Conservation (phyloP, 2,329 filamentous ascomycete species). For the Cladosporium halotolerans region DNA sequence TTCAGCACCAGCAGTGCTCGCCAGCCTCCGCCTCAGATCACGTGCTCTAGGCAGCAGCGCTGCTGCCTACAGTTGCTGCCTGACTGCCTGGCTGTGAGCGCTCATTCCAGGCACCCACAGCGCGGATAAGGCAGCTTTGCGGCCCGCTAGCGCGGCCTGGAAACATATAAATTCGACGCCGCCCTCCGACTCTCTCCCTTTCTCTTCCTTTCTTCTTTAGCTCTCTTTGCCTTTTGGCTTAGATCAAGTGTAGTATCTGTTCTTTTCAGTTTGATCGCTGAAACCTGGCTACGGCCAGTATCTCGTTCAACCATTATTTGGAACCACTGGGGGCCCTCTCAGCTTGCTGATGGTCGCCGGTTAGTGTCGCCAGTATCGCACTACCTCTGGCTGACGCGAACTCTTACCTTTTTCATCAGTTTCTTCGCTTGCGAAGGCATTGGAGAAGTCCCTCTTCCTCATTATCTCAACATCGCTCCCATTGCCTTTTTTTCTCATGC, state of each 20-base stretch:
- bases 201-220: not conserved
- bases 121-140: no score
- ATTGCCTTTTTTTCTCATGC: no score
- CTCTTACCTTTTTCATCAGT: constrained; percentile 8
- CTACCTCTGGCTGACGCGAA: constrained; percentile 11
- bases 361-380: constrained; percentile 12
- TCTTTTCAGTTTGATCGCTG: constrained; percentile 13
- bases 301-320: constrained; percentile 9
- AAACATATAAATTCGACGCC: no score
- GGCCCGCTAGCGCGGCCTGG: no score
- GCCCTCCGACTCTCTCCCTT: not conserved
- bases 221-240: constrained; percentile 12
- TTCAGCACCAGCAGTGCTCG: no score
- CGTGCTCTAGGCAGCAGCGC: no score
- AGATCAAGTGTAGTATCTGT: constrained; percentile 13
- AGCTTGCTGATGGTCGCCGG: constrained; percentile 11
- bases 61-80: no score
- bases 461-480: no score
- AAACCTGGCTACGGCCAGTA: constrained; percentile 7
- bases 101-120: no score
- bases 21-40: no score
- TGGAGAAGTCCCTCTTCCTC: not conserved
- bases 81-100: no score
- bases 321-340: constrained; percentile 7
- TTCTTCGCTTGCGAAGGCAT: constrained; percentile 2